phyloP scores from a whole-genome alignment of 441 rosid species.

The Brassica hybrid region DNA sequence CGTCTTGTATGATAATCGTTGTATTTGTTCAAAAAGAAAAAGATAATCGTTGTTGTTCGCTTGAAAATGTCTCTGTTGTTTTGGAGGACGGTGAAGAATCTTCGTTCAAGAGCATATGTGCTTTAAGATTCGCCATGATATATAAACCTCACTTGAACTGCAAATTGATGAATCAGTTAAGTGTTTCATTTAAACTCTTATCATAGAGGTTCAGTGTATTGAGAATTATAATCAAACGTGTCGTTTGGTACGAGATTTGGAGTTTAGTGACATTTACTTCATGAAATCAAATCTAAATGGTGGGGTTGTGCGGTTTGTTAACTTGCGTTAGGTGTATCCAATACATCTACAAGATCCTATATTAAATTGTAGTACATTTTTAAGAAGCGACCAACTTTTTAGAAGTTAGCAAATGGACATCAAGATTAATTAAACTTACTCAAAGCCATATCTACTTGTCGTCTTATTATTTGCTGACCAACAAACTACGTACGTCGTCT shows the following conservation, averaged over 20 bases:
- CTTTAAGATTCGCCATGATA: background rate
- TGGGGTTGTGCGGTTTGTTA: conserved; percentile 24
- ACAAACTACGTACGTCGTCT: background rate
- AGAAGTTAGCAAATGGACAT: conserved; percentile 9
- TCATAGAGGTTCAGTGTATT: background rate
- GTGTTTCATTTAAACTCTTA: background rate
- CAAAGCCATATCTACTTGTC: conserved; percentile 15
- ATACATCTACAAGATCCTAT: background rate
- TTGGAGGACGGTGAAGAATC: too few species aligned
- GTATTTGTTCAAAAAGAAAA: too few species aligned
- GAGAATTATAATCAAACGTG: background rate
- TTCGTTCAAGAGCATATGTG: too few species aligned
- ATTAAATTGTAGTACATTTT: conserved; percentile 15
- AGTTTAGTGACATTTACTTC: background rate
- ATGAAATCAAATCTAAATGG: conserved; percentile 21
- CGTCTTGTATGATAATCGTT: background rate
- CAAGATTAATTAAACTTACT: conserved; percentile 9
- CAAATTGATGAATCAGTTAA: background rate
- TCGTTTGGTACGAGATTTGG: conserved; percentile 18
- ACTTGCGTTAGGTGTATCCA: conserved; percentile 15
- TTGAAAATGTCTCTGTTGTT: too few species aligned
- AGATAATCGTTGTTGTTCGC: too few species aligned
- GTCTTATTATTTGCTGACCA: conserved; percentile 17
- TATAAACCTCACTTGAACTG: background rate
- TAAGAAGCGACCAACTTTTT: conserved; percentile 13